Conservation (phyloP, 257 asterid species). For the Jacaranda copaia region DNA sequence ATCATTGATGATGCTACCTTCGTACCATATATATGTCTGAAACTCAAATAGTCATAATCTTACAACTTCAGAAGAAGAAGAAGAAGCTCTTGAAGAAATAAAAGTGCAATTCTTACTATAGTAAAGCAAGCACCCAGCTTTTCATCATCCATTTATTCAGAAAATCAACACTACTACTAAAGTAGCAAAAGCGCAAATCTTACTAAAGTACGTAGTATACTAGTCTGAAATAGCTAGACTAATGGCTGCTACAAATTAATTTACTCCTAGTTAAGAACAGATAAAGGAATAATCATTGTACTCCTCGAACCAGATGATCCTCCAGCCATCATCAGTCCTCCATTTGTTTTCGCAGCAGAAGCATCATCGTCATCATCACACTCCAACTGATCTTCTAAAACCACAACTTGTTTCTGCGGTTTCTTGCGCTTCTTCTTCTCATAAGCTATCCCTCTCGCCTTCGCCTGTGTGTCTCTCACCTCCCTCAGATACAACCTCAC, state of each 20-base stretch:
- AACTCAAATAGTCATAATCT: background rate
- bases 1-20: constrained; percentile 14
- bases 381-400: background rate
- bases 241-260: background rate
- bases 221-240: background rate
- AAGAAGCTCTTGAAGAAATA: background rate
- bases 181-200: background rate
- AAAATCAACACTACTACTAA: background rate
- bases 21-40: constrained; percentile 18
- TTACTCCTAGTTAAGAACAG: constrained; percentile 31
- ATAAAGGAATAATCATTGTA: constrained; percentile 41
- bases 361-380: constrained; percentile 4
- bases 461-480: constrained; percentile 66
- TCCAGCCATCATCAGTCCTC: constrained; percentile 39
- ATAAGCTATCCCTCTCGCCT: constrained; percentile 65
- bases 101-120: background rate
- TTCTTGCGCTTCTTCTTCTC: constrained; percentile 71
- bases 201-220: background rate
- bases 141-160: background rate
- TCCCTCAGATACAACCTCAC: constrained; percentile 62
- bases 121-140: background rate
- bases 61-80: background rate
- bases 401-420: constrained; percentile 23
- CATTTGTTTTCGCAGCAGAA: constrained; percentile 8
- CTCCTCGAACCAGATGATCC: constrained; percentile 39